Evolutionary conservation across 2,329 filamentous ascomycete species (phyloP).

Genomic region (Zymoseptoria tritici): DNA sequence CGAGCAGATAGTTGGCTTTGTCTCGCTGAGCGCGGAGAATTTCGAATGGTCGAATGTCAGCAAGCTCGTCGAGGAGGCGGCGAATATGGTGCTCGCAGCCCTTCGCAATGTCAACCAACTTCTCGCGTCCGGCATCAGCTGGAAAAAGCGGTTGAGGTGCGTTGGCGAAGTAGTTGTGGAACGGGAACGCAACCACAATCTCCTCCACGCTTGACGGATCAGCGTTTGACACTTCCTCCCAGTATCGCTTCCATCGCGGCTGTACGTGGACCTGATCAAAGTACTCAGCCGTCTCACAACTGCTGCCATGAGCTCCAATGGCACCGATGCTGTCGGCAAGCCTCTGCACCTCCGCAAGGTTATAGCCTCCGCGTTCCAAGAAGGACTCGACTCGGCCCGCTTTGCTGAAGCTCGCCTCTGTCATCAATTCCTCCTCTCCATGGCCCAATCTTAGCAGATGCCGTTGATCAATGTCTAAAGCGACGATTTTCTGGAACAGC

Average conservation of each 20-base stretch:
- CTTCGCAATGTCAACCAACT: slow-evolving; percentile 65
- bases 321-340: slow-evolving; percentile 78
- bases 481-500: slow-evolving; percentile 95
- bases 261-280: slow-evolving; percentile 89
- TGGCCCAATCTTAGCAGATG: slow-evolving; percentile 89
- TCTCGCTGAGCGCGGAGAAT: slow-evolving; percentile 81
- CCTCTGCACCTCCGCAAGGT: slow-evolving; percentile 76
- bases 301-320: slow-evolving; percentile 89
- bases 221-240: slow-evolving; percentile 50
- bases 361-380: slow-evolving; percentile 72
- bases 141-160: slow-evolving; percentile 82
- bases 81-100: slow-evolving; percentile 85
- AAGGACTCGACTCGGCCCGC: slow-evolving; percentile 92
- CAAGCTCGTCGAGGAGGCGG: slow-evolving; percentile 85
- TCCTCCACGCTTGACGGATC: slow-evolving; percentile 46
- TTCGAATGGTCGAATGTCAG: slow-evolving; percentile 91
- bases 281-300: slow-evolving; percentile 93
- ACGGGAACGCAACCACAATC: slow-evolving; percentile 72
- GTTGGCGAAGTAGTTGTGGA: slow-evolving; percentile 78
- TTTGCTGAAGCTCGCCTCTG: slow-evolving; percentile 84
- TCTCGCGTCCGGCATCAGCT: slow-evolving; percentile 54
- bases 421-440: slow-evolving; percentile 88
- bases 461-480: slow-evolving; percentile 87
- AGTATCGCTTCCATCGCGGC: slow-evolving; percentile 82
- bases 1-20: slow-evolving; percentile 90